Conservation (phyloP, 768 basidiomycete species). For the Gautieria morchelliformis region DNA sequence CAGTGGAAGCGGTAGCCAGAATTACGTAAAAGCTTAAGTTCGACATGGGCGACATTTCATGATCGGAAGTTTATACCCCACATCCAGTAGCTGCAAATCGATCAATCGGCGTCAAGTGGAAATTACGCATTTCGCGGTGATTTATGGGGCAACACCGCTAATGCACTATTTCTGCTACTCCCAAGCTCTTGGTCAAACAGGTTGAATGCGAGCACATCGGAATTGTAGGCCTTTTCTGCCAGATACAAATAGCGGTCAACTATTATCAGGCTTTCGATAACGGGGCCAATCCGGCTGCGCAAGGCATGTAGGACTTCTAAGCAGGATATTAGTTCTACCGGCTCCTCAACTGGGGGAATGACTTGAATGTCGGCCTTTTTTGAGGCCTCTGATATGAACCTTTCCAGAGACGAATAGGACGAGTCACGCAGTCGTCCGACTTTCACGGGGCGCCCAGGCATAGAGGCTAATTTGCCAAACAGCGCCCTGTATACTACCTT, state of each 20-base stretch:
- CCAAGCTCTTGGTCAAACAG: slow-evolving; percentile 65
- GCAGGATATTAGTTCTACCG: slow-evolving; percentile 27
- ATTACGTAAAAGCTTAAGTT: too few relatives aligned
- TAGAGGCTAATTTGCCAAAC: slow-evolving; percentile 27
- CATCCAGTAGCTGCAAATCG: too few relatives aligned
- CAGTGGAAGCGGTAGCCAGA: too few relatives aligned
- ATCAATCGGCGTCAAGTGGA: too few relatives aligned
- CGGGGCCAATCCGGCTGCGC: slow-evolving; percentile 59
- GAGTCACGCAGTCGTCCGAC: slow-evolving; percentile 20
- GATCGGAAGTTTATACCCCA: too few relatives aligned
- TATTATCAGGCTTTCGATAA: slow-evolving; percentile 56
- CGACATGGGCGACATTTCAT: too few relatives aligned
- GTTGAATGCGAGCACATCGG: slow-evolving; percentile 41
- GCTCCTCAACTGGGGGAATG: slow-evolving; percentile 11
- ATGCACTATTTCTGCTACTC: slow-evolving; percentile 63
- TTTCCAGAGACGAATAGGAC: slow-evolving; percentile 40
- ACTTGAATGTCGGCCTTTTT: slow-evolving; percentile 19
- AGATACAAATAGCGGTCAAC: slow-evolving; percentile 56
- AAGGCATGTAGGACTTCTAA: slow-evolving; percentile 55
- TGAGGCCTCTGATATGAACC: slow-evolving; percentile 32
- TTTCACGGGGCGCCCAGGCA: slow-evolving; percentile 2
- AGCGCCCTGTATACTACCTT: slow-evolving; percentile 70
- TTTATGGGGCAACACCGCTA: slow-evolving; percentile 30
- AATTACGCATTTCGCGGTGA: too few relatives aligned
- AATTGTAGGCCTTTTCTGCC: slow-evolving; percentile 23